phyloP scores from a whole-genome alignment of 345 rosid genomes.

The Euphorbia tirucalli region DNA sequence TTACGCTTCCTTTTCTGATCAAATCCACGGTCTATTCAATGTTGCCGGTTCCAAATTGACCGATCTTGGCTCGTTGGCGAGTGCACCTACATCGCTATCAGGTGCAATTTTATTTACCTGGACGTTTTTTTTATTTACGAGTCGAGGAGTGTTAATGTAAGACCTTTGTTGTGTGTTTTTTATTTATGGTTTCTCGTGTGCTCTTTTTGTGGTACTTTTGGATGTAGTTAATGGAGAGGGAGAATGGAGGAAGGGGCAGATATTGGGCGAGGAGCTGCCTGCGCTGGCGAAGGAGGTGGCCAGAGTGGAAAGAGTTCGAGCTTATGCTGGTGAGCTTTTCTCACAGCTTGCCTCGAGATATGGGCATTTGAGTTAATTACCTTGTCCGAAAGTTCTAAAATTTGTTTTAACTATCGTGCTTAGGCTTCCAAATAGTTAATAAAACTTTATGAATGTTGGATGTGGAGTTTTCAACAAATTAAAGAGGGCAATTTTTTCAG shows the following conservation, averaged over 20 bases:
- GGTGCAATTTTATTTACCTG: constrained; percentile 32
- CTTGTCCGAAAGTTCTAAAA: not conserved
- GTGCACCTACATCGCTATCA: constrained; percentile 34
- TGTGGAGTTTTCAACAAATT: not conserved
- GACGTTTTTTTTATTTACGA: not conserved
- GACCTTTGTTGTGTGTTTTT: not conserved
- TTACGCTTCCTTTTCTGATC: constrained; percentile 69
- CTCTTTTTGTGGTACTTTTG: not conserved
- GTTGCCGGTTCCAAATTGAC: constrained; percentile 46
- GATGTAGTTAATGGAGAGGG: constrained; percentile 36
- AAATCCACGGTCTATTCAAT: constrained; percentile 34
- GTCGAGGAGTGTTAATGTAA: not conserved
- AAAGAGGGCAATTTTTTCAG: not conserved
- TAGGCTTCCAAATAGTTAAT: not conserved
- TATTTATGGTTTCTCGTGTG: not conserved
- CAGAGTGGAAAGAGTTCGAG: constrained; percentile 74
- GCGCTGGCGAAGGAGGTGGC: constrained; percentile 86
- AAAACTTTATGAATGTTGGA: not conserved
- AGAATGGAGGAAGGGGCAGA: constrained; percentile 26
- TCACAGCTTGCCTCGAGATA: constrained; percentile 1
- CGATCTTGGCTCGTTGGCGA: constrained; percentile 49
- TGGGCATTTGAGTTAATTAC: not conserved
- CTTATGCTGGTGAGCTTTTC: constrained; percentile 63
- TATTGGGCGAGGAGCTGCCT: constrained; percentile 73
- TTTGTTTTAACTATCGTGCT: not conserved